Evolutionary conservation across 768 basidiomycete species (phyloP), one percentile per base, ranked within the genome.

Genomic region (Kwoniella botswanensis): DNA sequence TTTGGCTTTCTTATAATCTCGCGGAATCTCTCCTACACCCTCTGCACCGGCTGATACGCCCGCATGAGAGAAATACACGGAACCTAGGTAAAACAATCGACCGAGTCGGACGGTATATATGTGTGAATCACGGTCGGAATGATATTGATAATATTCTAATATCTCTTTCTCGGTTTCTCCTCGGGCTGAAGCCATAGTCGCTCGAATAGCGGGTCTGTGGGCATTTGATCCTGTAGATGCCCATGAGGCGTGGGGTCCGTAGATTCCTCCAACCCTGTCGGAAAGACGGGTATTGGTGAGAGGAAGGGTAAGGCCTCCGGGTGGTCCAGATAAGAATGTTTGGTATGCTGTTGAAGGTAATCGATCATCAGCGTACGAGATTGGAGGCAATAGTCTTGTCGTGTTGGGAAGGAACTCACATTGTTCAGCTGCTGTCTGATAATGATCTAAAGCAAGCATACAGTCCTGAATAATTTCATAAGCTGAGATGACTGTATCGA

Each of bases 51-150:
- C 94, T 2, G 88, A 88, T 52, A 92, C 89, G 11, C 96, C 95
- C 3, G 93, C 93, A 11, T 88, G 86, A 5, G 88, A 87, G n/a
- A 71, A 67, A 78, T 97, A 98, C 44, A 98, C 91, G 68, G 92
- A 94, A 18, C 97, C 97, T 80, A 94, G 92, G 79, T 99, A 98
- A 85, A 91, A 96, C 11, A 98, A 92, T 84, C 93, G 91, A n/a
- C 94, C 97, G 2, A 98, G 88, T 17, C 93, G 89, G 83, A 92
- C 94, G 2, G 94, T 93, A 81, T 93, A 96, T 72, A 91, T 90
- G 62, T 89, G 89, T 75, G 94, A 93, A 29, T 93, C 93, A 29
- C 94, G 89, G 76, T 98, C 94, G 6, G 96, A 93, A 62, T 98
- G 97, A 84, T 96, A 99, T 91, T 96, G 72, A 77, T 95, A 96